phyloP scores from a whole-genome alignment of 805 yeast genomes.

The Nakazawaea ambrosiae region DNA sequence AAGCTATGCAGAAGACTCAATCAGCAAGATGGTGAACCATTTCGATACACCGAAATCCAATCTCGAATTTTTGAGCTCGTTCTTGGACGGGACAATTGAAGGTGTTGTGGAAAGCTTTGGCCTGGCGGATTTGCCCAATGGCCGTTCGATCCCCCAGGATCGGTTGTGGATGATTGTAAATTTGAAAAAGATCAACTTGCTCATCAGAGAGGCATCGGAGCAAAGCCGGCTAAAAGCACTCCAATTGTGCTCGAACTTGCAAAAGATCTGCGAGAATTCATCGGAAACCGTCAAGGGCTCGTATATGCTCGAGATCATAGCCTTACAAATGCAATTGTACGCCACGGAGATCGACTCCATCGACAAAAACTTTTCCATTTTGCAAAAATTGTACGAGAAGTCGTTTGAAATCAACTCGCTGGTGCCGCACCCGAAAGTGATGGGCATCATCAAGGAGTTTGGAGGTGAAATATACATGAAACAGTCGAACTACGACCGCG shows the following conservation, averaged over 20 bases:
- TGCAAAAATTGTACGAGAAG: conserved; percentile 42
- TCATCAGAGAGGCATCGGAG: conserved; percentile 22
- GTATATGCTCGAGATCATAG: conserved; percentile 54
- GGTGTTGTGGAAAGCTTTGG: conserved; percentile 3
- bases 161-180: conserved; percentile 42
- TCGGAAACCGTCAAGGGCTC: conserved; percentile 40
- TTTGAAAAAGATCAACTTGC: conserved; percentile 33
- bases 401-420: conserved; percentile 46
- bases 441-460: conserved; percentile 72
- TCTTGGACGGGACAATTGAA: conserved; percentile 17
- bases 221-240: conserved; percentile 30
- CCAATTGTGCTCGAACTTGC: conserved; percentile 27
- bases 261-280: conserved; percentile 27
- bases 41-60: conserved; percentile 16
- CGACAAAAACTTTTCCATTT: conserved; percentile 17
- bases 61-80: conserved; percentile 12
- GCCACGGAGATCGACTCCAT: conserved; percentile 30
- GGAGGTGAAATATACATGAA: conserved; percentile 65
- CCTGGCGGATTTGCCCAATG: not conserved
- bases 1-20: conserved; percentile 22
- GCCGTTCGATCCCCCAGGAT: conserved; percentile 19
- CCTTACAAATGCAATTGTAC: conserved; percentile 54
- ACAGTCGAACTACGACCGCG: conserved; percentile 50
- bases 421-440: conserved; percentile 67
- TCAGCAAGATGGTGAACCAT: conserved; percentile 22